Evolutionary conservation across 2,329 filamentous ascomycete genomes (phyloP).

Genomic region (Penicillium sp.): DNA sequence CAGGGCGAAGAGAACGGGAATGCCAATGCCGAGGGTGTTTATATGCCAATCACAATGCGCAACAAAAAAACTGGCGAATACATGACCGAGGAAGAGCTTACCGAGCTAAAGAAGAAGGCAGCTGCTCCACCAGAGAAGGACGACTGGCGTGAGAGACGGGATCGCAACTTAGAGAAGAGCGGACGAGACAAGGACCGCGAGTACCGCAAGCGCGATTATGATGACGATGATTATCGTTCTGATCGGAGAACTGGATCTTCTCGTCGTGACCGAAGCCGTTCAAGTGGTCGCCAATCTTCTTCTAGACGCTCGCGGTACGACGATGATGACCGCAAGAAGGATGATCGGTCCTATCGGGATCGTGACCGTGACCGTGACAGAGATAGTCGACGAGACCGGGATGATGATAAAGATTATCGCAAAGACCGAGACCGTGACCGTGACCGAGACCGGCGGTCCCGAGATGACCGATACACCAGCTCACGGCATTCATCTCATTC

Average conservation of each 20-base stretch:
- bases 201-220: slow-evolving; percentile 35
- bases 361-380: slow-evolving; percentile 25
- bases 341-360: slow-evolving; percentile 37
- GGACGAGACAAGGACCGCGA: slow-evolving; percentile 37
- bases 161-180: slow-evolving; percentile 44
- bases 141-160: slow-evolving; percentile 47
- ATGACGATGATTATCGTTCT: slow-evolving; percentile 33
- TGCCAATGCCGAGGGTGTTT: slow-evolving; percentile 48
- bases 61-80: slow-evolving; percentile 64
- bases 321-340: slow-evolving; percentile 30
- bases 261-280: slow-evolving; percentile 37
- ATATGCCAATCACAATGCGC: slow-evolving; percentile 61
- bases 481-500: slow-evolving; percentile 35
- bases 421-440: slow-evolving; percentile 26
- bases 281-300: slow-evolving; percentile 35
- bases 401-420: slow-evolving; percentile 23
- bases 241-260: slow-evolving; percentile 41
- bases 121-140: slow-evolving; percentile 46
- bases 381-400: slow-evolving; percentile 36
- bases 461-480: slow-evolving; percentile 34
- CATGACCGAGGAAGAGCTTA: slow-evolving; percentile 62
- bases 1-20: slow-evolving; percentile 49
- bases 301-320: slow-evolving; percentile 37
- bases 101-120: slow-evolving; percentile 49
- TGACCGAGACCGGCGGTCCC: slow-evolving; percentile 30